phyloP scores from a whole-genome alignment of 2,329 filamentous ascomycete species.

The Tolypocladium ovalisporum region DNA sequence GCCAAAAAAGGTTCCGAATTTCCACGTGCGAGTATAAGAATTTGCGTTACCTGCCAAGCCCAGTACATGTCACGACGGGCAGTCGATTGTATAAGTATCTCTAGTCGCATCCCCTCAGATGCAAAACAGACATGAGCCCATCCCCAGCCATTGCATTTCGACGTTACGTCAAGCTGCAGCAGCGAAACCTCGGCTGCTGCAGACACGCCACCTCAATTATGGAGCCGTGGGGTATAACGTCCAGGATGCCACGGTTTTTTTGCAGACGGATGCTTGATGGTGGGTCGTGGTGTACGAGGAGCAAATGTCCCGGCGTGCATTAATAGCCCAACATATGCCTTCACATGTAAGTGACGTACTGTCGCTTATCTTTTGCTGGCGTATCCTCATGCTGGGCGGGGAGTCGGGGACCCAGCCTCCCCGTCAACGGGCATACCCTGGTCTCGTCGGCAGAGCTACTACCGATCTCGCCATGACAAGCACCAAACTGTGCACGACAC shows the following conservation, averaged over 20 bases:
- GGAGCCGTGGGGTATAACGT: background rate
- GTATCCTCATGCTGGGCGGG: background rate
- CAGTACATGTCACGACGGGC: background rate
- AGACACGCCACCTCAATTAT: background rate
- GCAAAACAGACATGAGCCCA: background rate
- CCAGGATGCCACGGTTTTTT: background rate
- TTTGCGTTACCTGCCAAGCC: background rate
- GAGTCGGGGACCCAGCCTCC: background rate
- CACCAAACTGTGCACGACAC: background rate
- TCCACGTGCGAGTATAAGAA: background rate
- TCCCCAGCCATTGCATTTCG: background rate
- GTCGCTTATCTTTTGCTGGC: background rate
- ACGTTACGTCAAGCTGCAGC: background rate
- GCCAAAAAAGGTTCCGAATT: background rate
- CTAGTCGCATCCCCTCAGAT: background rate
- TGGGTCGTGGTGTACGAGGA: too few relatives aligned
- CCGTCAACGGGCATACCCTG: background rate
- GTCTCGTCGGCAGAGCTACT: background rate
- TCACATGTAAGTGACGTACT: background rate
- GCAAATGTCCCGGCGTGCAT: background rate
- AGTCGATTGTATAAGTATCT: background rate
- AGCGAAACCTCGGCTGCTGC: background rate
- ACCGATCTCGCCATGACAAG: background rate
- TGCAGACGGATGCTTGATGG: background rate
- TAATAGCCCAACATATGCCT: background rate